Evolutionary conservation across 2,329 filamentous ascomycete genomes (phyloP), one percentile per base, ranked within the genome.

Genomic region (Helotiales sp.): DNA sequence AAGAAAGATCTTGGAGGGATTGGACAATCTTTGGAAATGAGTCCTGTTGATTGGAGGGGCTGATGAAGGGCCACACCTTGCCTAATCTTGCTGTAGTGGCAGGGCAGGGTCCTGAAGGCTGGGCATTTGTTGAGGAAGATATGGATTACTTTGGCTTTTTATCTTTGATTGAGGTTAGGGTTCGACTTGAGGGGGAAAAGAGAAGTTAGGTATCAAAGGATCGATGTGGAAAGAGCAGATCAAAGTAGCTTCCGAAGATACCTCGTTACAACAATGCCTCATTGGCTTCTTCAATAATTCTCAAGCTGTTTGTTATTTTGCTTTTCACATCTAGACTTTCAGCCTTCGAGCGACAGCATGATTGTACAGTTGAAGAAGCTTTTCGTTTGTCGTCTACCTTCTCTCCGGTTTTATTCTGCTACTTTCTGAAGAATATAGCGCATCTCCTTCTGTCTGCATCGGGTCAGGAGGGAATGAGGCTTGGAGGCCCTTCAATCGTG

Each of bases 1-100:
- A 65, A 65, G 63, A 57, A 65, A 55, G n/a, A 49, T 60, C 52
- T 34, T 20, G 58, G 60, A 32, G 24, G 45, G n/a, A 5, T n/a
- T n/a, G 49, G 10, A 28, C 45, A 55, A 37, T 49, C n/a, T 40
- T 20, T 63, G 61, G 6, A 67, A 63, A 30, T 59, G 4, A 22
- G 20, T 7, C 15, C 24, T n/a, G 17, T 28, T 65, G 58, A 65
- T 61, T 61, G 63, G 63, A 22, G 8, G 30, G 17, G 20, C 10
- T 11, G 28, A 15, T 26, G 26, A 32, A 45, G 30, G 20, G 26
- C 49, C 40, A 17, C 34, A 30, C 22, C 37, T 45, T 61, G 40
- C 32, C 45, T 40, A 50, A 32, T 26, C 22, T 52, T 52, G 59
- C 24, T 8, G 40, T 61, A 32, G n/a, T 37, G 59, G 10, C 30